Conservation (phyloP, 305 asterid species). For the Fraxinus paxiana region DNA sequence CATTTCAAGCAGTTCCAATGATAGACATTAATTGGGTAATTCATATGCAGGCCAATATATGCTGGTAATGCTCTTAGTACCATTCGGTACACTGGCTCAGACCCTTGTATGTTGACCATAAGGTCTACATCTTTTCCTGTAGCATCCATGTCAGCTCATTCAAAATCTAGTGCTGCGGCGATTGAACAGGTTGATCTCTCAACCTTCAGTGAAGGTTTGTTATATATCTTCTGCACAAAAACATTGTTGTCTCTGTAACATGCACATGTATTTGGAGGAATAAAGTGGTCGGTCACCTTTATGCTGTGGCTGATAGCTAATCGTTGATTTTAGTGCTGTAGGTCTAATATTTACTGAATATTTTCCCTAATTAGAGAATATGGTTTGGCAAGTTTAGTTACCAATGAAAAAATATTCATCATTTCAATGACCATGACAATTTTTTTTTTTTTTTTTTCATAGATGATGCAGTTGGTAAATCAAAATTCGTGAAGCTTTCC, state of each 20-base stretch:
- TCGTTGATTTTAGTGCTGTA: neutral
- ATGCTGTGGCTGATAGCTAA: neutral
- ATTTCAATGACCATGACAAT: neutral
- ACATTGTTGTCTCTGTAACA: neutral
- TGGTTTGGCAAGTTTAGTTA: slow-evolving; percentile 10
- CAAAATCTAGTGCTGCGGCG: slow-evolving; percentile 46
- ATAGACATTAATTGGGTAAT: neutral
- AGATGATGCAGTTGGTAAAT: slow-evolving; percentile 69
- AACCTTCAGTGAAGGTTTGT: slow-evolving; percentile 66
- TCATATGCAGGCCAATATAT: slow-evolving; percentile 73
- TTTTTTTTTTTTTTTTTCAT: slow-evolving; percentile 1
- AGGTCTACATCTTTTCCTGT: slow-evolving; percentile 82
- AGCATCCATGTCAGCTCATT: slow-evolving; percentile 31
- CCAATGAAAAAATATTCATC: slow-evolving; percentile 9
- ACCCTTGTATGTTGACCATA: slow-evolving; percentile 86
- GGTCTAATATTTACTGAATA: neutral
- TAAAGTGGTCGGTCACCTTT: slow-evolving; percentile 5
- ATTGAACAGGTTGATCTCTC: slow-evolving; percentile 80
- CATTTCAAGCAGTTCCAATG: neutral
- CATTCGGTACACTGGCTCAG: slow-evolving; percentile 69
- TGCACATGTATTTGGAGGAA: slow-evolving; percentile 1
- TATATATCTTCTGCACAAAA: slow-evolving; percentile 19
- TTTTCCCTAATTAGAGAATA: neutral
- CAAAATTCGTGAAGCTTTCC: slow-evolving; percentile 61
- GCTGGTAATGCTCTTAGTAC: slow-evolving; percentile 97